A percentile compares a stretch with the other conserved stretches of the same genome.
phyloP scores from a whole-genome alignment of 2,329 filamentous ascomycete genomes.

The Fusarium decemcellulare region DNA sequence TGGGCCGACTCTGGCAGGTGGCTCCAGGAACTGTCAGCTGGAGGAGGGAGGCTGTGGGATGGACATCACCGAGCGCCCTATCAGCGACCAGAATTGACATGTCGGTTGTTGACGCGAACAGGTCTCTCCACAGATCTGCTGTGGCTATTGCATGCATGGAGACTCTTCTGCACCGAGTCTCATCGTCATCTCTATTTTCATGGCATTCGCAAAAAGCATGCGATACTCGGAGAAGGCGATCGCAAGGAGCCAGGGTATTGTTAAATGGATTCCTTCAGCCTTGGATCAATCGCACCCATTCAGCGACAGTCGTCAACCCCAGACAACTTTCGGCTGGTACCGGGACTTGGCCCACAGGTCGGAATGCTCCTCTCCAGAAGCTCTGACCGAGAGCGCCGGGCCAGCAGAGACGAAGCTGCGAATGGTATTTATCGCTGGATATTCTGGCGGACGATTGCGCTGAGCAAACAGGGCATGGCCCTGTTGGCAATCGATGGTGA shows the following conservation, averaged over 20 bases:
- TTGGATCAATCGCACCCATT: background rate
- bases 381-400: conserved; percentile 8
- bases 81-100: conserved; percentile 38
- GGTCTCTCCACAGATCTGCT: conserved; percentile 37
- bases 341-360: conserved; percentile 22
- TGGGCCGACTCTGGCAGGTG: conserved; percentile 29
- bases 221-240: conserved; percentile 3
- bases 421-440: conserved; percentile 26
- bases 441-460: conserved; percentile 32
- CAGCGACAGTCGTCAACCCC: background rate
- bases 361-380: conserved; percentile 14
- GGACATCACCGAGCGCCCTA: conserved; percentile 41
- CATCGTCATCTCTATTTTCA: conserved; percentile 21
- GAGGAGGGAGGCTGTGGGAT: conserved; percentile 43
- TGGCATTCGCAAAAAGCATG: conserved; percentile 20
- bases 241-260: background rate
- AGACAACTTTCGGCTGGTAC: conserved; percentile 25
- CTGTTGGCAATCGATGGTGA: conserved; percentile 28
- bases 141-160: conserved; percentile 39
- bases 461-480: conserved; percentile 40
- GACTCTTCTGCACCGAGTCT: conserved; percentile 18
- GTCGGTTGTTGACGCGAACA: conserved; percentile 39
- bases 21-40: conserved; percentile 38
- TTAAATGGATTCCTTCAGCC: background rate
- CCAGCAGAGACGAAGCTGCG: conserved; percentile 2